Evolutionary conservation across 2,329 filamentous ascomycete species (phyloP).

Genomic region (Colletotrichum sp.): DNA sequence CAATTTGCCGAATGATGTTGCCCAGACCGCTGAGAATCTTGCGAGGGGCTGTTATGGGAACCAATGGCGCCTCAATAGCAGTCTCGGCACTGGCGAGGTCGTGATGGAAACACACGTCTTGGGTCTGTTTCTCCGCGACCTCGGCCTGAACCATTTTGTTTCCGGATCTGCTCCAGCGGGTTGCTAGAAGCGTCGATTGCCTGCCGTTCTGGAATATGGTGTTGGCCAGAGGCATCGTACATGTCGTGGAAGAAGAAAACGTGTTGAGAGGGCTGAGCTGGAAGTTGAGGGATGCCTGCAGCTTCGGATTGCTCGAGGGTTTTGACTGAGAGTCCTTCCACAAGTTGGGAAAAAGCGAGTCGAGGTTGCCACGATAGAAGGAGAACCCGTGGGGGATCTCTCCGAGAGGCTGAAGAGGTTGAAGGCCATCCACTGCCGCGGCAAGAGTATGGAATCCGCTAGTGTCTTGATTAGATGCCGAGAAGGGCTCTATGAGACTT

Average conservation of each 20-base stretch:
- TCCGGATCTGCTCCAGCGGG: slow-evolving; percentile 37
- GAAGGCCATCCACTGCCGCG: slow-evolving; percentile 62
- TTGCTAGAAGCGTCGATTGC: slow-evolving; percentile 61
- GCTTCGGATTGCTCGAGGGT: neutral
- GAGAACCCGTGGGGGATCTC: slow-evolving; percentile 52
- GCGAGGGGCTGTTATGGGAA: slow-evolving; percentile 68
- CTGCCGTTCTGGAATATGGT: slow-evolving; percentile 78
- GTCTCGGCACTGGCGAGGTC: slow-evolving; percentile 24
- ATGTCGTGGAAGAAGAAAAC: slow-evolving; percentile 21
- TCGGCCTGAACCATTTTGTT: slow-evolving; percentile 29
- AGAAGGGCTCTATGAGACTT: slow-evolving; percentile 21
- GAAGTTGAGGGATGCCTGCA: slow-evolving; percentile 12
- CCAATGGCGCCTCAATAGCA: slow-evolving; percentile 47
- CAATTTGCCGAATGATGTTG: slow-evolving; percentile 76
- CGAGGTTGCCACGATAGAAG: slow-evolving; percentile 49
- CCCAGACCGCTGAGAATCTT: slow-evolving; percentile 71
- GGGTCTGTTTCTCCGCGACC: slow-evolving; percentile 41
- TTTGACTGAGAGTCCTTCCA: slow-evolving; percentile 35
- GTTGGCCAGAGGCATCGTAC: slow-evolving; percentile 73
- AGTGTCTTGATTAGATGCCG: neutral
- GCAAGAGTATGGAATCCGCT: slow-evolving; percentile 51
- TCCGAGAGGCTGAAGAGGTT: slow-evolving; percentile 35
- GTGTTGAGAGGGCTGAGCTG: neutral
- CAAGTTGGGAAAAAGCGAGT: slow-evolving; percentile 48
- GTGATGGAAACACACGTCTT: slow-evolving; percentile 34